Evolutionary conservation across 1,284 basidiomycete species (phyloP).

Genomic region (Chondrostereum purpureum): DNA sequence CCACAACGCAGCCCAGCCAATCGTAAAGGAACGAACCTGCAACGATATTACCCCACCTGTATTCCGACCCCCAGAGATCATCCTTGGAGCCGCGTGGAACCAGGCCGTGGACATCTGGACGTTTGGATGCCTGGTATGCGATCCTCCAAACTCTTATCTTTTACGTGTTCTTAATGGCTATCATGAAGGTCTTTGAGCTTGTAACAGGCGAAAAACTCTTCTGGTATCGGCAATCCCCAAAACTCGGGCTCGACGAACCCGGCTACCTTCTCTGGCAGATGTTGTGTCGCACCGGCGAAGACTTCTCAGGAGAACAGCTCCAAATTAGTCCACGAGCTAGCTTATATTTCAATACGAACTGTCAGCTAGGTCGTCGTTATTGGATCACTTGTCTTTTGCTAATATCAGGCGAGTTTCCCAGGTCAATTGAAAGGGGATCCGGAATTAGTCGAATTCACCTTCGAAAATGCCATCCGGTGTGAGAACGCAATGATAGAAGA

Average conservation of each 20-base stretch:
- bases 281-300: constrained; percentile 12
- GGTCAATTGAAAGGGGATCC: no score
- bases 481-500: constrained; percentile 11
- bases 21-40: no score
- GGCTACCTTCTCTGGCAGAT: constrained; percentile 19
- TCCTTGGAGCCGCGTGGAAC: constrained; percentile 23
- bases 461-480: no score
- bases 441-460: no score
- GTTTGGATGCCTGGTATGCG: constrained; percentile 25
- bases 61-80: constrained; percentile 25
- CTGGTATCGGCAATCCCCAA: constrained; percentile 11
- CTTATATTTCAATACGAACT: constrained; percentile 11
- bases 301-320: constrained; percentile 10
- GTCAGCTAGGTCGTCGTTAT: constrained; percentile 11
- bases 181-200: constrained; percentile 19
- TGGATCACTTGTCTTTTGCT: not conserved
- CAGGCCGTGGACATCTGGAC: constrained; percentile 27
- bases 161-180: not conserved
- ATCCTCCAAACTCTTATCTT: not conserved
- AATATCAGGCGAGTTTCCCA: no score
- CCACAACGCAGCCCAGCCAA: no score
- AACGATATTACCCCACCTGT: constrained; percentile 17
- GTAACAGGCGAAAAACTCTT: constrained; percentile 15
- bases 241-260: constrained; percentile 12
- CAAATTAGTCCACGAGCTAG: constrained; percentile 1